A percentile compares a stretch with the other conserved stretches of the same genome.
Evolutionary conservation across 2,329 filamentous ascomycete genomes (phyloP).

Genomic region (Fusarium hostae): DNA sequence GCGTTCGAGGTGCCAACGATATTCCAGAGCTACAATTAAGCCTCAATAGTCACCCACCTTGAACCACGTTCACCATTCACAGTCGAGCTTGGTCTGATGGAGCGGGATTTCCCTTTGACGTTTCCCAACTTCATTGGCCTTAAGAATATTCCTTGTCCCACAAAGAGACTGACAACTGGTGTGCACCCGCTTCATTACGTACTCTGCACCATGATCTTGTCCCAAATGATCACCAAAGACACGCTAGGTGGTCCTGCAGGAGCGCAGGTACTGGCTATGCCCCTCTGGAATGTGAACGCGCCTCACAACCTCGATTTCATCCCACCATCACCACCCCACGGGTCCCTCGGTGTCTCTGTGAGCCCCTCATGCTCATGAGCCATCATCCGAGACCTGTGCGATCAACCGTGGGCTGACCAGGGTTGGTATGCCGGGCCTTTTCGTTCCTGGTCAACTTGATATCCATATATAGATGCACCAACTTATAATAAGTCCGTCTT

Average conservation of each 20-base stretch:
- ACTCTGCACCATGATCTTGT: conserved; percentile 33
- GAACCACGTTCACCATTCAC: conserved; percentile 24
- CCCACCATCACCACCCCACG: conserved; percentile 38
- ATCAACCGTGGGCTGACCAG: conserved; percentile 28
- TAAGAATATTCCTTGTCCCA: conserved; percentile 30
- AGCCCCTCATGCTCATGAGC: conserved; percentile 31
- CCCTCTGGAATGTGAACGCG: conserved; percentile 43
- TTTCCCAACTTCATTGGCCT: conserved; percentile 29
- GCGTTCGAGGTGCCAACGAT: conserved; percentile 18
- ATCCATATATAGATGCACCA: conserved; percentile 24
- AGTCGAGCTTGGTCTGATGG: conserved; percentile 5
- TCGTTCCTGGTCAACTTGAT: conserved; percentile 17
- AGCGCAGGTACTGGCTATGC: conserved; percentile 38
- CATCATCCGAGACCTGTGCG: conserved; percentile 28
- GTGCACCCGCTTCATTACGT: conserved; percentile 42
- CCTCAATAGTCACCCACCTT: conserved; percentile 28
- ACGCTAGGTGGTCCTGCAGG: conserved; percentile 37
- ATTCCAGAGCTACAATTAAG: conserved; percentile 30
- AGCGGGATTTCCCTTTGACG: conserved; percentile 29
- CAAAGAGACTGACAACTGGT: conserved; percentile 34
- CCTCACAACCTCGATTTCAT: conserved; percentile 42
- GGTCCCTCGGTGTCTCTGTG: conserved; percentile 12
- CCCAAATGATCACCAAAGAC: conserved; percentile 38
- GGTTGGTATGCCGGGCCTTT: conserved; percentile 30
- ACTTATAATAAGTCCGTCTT: conserved; percentile 39